Evolutionary conservation across 768 basidiomycete species (phyloP), one percentile per base, ranked within the genome.

Genomic region (Amanita phalloides): DNA sequence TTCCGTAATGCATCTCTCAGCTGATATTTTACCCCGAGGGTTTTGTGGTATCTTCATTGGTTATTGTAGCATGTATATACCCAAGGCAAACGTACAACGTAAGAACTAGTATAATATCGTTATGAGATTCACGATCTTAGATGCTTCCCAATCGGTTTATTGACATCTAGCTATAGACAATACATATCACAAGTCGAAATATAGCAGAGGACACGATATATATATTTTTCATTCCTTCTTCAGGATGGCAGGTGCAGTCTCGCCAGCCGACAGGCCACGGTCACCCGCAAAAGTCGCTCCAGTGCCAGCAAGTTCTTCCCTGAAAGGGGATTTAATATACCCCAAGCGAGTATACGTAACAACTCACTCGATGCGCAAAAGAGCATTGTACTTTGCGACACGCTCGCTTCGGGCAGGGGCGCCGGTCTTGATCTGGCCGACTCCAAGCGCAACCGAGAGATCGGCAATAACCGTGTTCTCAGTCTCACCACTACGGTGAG

Each of bases 341-440:
- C 44, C 6, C 36, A 10, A 39, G n/a, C 11, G 8, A 13, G 13
- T 37, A 51, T 53, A 36, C 43, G 36, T 5, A 42, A 21, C 41
- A 9, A 76, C 86, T 63, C 68, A 91, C 84, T 91, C 89, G 56
- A 94, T 94, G 61, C 92, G 88, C 65, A 96, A 77, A 50, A 96
- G 72, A 32, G 79, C 73, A 64, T 94, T 94, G 78, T 92, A 91
- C 71, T 94, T 94, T 62, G 90, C 91, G 26, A 97, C 87, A 73
- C 96, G 95, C 75, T 98, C 96, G 61, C 84, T 87, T 57, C 94
- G 81, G 55, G 91, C 92, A 33, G 94, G 95, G 39, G 94, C 94
- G 72, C 95, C 95, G 44, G 95, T 96, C 85, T 99, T 98, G 79
- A 97, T 96, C 71, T 95, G 87, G 57, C 93, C 93, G 54, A 78